Conservation (phyloP, 768 basidiomycete species). For the Podaxis pistillaris region DNA sequence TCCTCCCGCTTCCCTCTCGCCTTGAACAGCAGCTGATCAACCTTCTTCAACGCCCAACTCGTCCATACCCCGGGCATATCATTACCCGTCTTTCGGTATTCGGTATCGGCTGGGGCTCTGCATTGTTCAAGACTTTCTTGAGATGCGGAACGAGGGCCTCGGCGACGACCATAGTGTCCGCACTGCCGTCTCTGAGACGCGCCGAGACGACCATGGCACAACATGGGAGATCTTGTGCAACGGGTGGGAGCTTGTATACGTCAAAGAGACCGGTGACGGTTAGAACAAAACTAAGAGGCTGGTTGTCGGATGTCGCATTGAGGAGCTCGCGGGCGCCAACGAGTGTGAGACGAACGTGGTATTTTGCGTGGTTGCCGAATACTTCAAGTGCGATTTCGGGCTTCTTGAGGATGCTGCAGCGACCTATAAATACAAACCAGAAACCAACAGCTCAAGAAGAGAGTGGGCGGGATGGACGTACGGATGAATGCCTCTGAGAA, state of each 20-base stretch:
- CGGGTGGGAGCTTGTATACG: conserved; percentile 51
- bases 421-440: conserved; percentile 37
- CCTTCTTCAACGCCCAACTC: conserved; percentile 28
- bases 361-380: conserved; percentile 61
- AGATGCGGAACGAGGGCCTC: conserved; percentile 38
- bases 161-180: conserved; percentile 38
- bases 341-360: conserved; percentile 52
- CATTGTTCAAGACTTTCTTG: conserved; percentile 24
- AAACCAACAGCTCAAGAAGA: not conserved
- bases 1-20: not conserved
- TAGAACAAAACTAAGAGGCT: conserved; percentile 49
- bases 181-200: conserved; percentile 45
- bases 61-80: conserved; percentile 26
- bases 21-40: conserved; percentile 24
- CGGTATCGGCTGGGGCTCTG: conserved; percentile 13
- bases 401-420: conserved; percentile 57
- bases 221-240: conserved; percentile 55
- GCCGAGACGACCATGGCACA: conserved; percentile 57
- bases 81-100: conserved; percentile 9
- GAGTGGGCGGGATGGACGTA: conserved; percentile 31
- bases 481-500: conserved; percentile 53
- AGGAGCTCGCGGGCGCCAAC: conserved; percentile 54
- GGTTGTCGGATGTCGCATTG: conserved; percentile 47
- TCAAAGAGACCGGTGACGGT: conserved; percentile 53
- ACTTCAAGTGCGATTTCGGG: conserved; percentile 57